Percentiles rank a stretch among this genome's conserved stretches.
phyloP scores from a whole-genome alignment of 805 yeast species.

The Metschnikowia colocasiae region DNA sequence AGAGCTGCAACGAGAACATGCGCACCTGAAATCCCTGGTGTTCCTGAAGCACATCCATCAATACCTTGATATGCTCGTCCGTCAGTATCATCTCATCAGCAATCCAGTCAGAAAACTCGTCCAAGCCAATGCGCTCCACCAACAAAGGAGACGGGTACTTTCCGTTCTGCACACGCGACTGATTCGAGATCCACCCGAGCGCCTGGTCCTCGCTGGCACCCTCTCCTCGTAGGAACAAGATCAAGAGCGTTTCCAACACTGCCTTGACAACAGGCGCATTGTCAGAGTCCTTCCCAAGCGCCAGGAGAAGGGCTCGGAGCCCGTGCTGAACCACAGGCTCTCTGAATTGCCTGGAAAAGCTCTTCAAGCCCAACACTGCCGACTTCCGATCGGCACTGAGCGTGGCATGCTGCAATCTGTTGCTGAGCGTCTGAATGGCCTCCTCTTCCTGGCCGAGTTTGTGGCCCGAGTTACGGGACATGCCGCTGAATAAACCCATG shows the following conservation, averaged over 20 bases:
- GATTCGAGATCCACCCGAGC: constrained; percentile 69
- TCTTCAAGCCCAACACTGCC: constrained; percentile 84
- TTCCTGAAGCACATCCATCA: constrained; percentile 44
- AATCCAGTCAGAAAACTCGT: constrained; percentile 90
- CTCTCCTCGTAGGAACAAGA: constrained; percentile 71
- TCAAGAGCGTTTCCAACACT: constrained; percentile 77
- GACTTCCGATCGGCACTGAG: constrained; percentile 82
- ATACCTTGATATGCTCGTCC: constrained; percentile 24
- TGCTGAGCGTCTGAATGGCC: constrained; percentile 84
- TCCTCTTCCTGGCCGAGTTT: constrained; percentile 59
- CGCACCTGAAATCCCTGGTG: constrained; percentile 69
- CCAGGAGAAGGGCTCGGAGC: constrained; percentile 63
- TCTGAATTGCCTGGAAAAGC: constrained; percentile 82
- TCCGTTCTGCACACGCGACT: constrained; percentile 70
- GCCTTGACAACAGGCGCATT: constrained; percentile 75
- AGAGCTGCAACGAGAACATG: constrained; percentile 75
- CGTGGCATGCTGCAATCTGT: constrained; percentile 78
- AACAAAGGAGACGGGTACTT: constrained; percentile 73
- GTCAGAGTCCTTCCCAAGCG: constrained; percentile 61
- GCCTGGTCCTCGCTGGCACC: constrained; percentile 59
- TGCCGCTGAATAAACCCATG: constrained; percentile 37
- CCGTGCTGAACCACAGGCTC: constrained; percentile 90
- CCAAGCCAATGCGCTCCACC: constrained; percentile 54
- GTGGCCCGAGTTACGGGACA: constrained; percentile 31
- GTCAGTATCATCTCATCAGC: constrained; percentile 85